Conservation (phyloP, 2,329 filamentous ascomycete genomes). For the Fusarium transvaalense region DNA sequence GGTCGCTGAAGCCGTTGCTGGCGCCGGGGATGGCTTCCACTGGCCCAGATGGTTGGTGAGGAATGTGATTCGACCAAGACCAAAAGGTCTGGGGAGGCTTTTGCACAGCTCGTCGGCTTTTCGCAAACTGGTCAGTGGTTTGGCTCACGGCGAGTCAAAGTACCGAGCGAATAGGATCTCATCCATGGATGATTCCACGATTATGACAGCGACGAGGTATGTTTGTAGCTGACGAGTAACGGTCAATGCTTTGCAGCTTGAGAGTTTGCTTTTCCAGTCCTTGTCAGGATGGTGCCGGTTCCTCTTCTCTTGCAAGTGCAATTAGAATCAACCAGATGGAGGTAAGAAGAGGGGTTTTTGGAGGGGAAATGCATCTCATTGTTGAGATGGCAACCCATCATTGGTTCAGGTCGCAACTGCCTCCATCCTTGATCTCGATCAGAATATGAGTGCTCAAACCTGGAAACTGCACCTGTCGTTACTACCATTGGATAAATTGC, state of each 20-base stretch:
- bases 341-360: constrained; percentile 12
- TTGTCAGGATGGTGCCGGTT: constrained; percentile 32
- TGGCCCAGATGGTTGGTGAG: constrained; percentile 49
- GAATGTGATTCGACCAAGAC: constrained; percentile 48
- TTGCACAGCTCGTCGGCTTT: constrained; percentile 34
- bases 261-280: constrained; percentile 9
- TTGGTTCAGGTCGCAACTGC: constrained; percentile 28
- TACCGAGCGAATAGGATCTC: constrained; percentile 46
- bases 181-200: constrained; percentile 26
- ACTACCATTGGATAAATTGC: constrained; percentile 13
- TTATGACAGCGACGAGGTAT: constrained; percentile 35
- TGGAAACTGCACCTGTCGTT: constrained; percentile 2
- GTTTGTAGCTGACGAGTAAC: constrained; percentile 42
- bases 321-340: constrained; percentile 10
- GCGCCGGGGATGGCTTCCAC: constrained; percentile 46
- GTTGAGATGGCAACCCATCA: constrained; percentile 11
- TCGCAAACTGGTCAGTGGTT: constrained; percentile 27
- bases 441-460: constrained; percentile 8
- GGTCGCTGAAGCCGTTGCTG: constrained; percentile 42
- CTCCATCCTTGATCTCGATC: constrained; percentile 30
- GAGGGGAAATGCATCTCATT: constrained; percentile 9
- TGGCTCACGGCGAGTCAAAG: constrained; percentile 40
- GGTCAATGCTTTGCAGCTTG: constrained; percentile 18
- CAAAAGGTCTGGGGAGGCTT: constrained; percentile 31
- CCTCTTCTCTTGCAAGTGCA: constrained; percentile 7